Conservation (phyloP, 805 yeast species). For the Phaffomyces antillensis region DNA sequence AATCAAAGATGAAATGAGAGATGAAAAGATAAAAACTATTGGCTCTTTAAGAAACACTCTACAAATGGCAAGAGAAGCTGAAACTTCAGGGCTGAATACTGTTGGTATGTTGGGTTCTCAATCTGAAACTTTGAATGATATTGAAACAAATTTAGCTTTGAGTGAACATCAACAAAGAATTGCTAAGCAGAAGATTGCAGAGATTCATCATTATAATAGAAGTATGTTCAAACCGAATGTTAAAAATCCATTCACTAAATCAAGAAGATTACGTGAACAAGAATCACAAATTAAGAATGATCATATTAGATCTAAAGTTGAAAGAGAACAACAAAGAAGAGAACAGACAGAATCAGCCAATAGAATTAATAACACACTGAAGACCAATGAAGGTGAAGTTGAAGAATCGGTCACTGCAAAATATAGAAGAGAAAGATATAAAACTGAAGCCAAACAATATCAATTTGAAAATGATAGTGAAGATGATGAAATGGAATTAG, state of each 20-base stretch:
- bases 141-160: constrained; percentile 69
- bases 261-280: constrained; percentile 62
- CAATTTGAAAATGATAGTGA: constrained; percentile 87
- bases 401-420: constrained; percentile 27
- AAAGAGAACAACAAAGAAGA: constrained; percentile 53
- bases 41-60: constrained; percentile 81
- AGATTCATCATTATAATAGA: constrained; percentile 72
- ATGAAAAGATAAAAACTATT: constrained; percentile 80
- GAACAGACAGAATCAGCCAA: constrained; percentile 59
- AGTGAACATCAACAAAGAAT: constrained; percentile 77
- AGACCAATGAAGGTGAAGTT: constrained; percentile 27
- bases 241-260: constrained; percentile 82
- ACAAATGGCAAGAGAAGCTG: constrained; percentile 63
- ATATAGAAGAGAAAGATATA: constrained; percentile 30
- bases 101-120: constrained; percentile 93
- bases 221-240: constrained; percentile 76
- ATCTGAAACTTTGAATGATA: constrained; percentile 72
- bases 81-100: constrained; percentile 70
- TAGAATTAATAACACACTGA: constrained; percentile 58
- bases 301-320: constrained; percentile 52
- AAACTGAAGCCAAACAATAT: constrained; percentile 54
- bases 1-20: constrained; percentile 73
- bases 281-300: constrained; percentile 63
- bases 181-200: constrained; percentile 77
- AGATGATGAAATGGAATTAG: constrained; percentile 88